These are phyloP conservation scores for Halocafeteria seosinensis DNA, from an alignment of 108 stramenopile genomes.

Conservation along the genomic window DNA sequence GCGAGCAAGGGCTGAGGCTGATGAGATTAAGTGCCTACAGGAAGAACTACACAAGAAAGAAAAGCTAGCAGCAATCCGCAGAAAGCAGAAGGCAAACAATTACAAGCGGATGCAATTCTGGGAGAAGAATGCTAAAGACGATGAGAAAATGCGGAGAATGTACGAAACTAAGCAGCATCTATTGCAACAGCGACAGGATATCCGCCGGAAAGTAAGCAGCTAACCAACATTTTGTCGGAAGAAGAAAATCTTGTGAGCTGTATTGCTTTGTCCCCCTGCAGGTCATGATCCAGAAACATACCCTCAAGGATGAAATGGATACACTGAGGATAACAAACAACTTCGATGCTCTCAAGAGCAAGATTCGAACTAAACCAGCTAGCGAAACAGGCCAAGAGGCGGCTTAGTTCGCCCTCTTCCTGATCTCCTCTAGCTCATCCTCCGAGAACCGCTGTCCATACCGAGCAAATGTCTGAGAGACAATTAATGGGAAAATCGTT, in stretches of 20 bases:
- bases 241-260: no score
- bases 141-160: not conserved
- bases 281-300: not conserved
- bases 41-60: not conserved
- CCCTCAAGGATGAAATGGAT: not conserved
- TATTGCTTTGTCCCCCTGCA: no score
- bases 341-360: not conserved
- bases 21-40: not conserved
- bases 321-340: not conserved
- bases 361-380: not conserved
- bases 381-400: not conserved
- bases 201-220: no score
- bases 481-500: conserved; percentile 81
- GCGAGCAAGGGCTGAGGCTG: not conserved
- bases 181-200: no score
- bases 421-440: not conserved
- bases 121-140: not conserved
- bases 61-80: not conserved
- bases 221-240: no score
- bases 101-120: not conserved
- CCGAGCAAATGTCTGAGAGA: conserved; percentile 87
- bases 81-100: not conserved
- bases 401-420: not conserved
- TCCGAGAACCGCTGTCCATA: conserved; percentile 44
- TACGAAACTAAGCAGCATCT: not conserved